These are phyloP conservation scores for Coemansia reversa DNA, from an alignment of 192 early-diverging fungal genomes.

Conservation along the genomic window DNA sequence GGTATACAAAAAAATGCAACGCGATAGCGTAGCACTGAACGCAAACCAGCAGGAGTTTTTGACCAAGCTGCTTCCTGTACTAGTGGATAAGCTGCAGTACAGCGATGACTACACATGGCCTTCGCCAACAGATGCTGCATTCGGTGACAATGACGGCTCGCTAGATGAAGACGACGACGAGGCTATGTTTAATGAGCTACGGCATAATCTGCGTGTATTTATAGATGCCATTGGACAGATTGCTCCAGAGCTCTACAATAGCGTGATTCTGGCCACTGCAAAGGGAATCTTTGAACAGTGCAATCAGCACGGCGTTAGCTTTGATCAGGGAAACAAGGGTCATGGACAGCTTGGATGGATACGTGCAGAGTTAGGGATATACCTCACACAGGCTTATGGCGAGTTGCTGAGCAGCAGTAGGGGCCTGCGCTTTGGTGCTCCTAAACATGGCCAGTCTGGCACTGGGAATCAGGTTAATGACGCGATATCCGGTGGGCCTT, in stretches of 20 bases:
- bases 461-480: conserved; percentile 4
- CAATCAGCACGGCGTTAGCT: conserved; percentile 47
- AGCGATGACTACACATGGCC: conserved; percentile 78
- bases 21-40: conserved; percentile 30
- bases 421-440: conserved; percentile 38
- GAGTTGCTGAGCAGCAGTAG: conserved; percentile 51
- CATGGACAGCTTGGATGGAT: conserved; percentile 51
- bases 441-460: conserved; percentile 28
- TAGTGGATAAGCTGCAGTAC: conserved; percentile 89
- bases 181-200: conserved; percentile 44
- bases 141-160: conserved; percentile 60
- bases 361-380: conserved; percentile 49
- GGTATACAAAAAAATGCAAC: conserved; percentile 62
- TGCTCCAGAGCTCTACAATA: conserved; percentile 46
- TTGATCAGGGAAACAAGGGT: conserved; percentile 32
- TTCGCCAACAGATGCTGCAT: conserved; percentile 17
- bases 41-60: conserved; percentile 29
- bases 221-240: conserved; percentile 76
- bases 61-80: conserved; percentile 49
- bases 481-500: neutral
- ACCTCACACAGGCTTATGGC: conserved; percentile 50
- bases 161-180: conserved; percentile 74
- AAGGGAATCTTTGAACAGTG: conserved; percentile 50
- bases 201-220: conserved; percentile 66
- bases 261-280: conserved; percentile 34